phyloP scores from a whole-genome alignment of 2,329 filamentous ascomycete species.

The Botryotinia globosa region DNA sequence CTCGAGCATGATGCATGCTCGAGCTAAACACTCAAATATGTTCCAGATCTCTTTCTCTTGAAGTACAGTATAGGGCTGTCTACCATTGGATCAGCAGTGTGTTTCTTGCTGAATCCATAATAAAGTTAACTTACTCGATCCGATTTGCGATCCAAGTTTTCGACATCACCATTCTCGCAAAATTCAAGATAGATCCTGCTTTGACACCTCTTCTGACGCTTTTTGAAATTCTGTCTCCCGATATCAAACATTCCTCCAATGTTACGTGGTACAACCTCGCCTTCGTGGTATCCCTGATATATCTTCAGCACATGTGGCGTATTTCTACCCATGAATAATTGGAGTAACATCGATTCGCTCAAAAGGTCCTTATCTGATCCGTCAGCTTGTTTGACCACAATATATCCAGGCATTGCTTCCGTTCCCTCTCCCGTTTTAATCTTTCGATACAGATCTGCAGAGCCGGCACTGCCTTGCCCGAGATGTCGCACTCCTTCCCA shows the following conservation, averaged over 20 bases:
- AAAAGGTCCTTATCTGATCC: background rate
- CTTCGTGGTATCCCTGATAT: background rate
- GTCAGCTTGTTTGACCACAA: background rate
- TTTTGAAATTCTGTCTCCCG: background rate
- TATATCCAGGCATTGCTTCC: background rate
- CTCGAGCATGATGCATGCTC: background rate
- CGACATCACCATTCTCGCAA: background rate
- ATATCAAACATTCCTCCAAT: conserved; percentile 5
- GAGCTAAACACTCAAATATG: conserved; percentile 6
- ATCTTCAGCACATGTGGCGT: background rate
- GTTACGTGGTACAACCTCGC: background rate
- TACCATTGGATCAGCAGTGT: background rate
- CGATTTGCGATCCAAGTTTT: background rate
- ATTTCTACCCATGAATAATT: background rate
- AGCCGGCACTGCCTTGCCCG: background rate
- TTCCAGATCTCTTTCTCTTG: conserved; percentile 2
- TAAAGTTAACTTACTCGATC: background rate
- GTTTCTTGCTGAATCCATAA: rapidly evolving
- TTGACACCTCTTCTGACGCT: background rate
- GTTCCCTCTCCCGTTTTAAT: background rate
- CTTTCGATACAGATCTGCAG: conserved; percentile 2
- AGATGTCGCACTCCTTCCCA: conserved; percentile 6
- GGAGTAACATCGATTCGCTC: background rate
- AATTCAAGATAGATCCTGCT: conserved; percentile 8
- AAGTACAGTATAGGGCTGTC: background rate